Evolutionary conservation across 495 filamentous ascomycete genomes (phyloP), one percentile per base, ranked within the genome.

Genomic region (Staphylotrichum tortipilum): DNA sequence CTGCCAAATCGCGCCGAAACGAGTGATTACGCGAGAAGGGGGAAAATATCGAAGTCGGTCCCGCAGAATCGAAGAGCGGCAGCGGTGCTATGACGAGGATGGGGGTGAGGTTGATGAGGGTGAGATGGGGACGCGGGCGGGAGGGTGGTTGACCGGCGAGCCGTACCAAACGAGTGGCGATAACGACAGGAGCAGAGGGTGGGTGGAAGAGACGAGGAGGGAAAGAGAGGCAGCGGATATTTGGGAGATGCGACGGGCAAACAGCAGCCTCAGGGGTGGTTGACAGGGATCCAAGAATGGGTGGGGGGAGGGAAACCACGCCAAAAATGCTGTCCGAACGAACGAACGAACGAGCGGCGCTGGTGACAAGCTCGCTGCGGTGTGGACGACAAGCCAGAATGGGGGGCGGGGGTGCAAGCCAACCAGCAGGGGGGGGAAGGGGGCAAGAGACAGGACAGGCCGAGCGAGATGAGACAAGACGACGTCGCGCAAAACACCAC

Each of bases 1-100:
- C 46, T 11, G 46, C 47, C 29, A 9, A 34, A 29, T 41, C 47
- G 37, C 38, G 29, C 28, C 30, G 11, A 38, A 42, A 49, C 29
- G 37, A 49, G 37, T 33, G 47, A 34, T 24, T 34, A 30, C 37
- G 28, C 36, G 47, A 24, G 10, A 11, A 9, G n/a, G n/a, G n/a
- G 19, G 30, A 24, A 42, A 18, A n/a, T 6, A 10, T 28, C 10
- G 26, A 11, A 21, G 19, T 9, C 1, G 19, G 8, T 14, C n/a
- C n/a, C n/a, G n/a, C n/a, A n/a, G 38, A 24, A 42, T 42, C 47
- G 18, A 42, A 49, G 36, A 21, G 18, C 11, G 14, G 15, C 30
- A 11, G 22, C 22, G 8, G n/a, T n/a, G n/a, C n/a, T n/a, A n/a
- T n/a, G n/a, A n/a, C n/a, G n/a, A n/a, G n/a, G n/a, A 11, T 4